Percentiles rank a stretch among this genome's conserved stretches.
Evolutionary conservation across 106 monocot species (phyloP).

Genomic region (Ottelia alismoides): DNA sequence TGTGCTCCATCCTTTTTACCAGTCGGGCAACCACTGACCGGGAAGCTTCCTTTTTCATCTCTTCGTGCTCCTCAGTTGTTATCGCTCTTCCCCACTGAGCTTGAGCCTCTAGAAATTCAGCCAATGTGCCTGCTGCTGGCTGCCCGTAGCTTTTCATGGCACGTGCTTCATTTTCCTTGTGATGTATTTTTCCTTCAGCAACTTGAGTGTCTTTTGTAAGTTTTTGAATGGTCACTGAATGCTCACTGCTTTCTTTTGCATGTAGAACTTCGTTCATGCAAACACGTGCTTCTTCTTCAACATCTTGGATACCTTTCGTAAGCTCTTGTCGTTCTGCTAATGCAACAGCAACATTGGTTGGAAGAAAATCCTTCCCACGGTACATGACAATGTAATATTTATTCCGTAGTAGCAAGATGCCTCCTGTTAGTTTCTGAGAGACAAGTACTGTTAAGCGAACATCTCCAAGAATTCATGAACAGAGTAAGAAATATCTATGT

Average conservation of each 20-base stretch:
- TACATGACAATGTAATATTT: conserved; percentile 97
- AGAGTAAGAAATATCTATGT: too few species aligned
- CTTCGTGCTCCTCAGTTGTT: conserved; percentile 45
- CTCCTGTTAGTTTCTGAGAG: conserved; percentile 76
- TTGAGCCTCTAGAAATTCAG: conserved; percentile 88
- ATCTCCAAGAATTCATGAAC: too few species aligned
- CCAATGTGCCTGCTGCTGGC: conserved; percentile 85
- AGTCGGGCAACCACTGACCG: conserved; percentile 36
- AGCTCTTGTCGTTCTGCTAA: conserved; percentile 87
- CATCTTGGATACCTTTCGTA: conserved; percentile 67
- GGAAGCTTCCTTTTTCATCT: conserved; percentile 74
- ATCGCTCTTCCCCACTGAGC: conserved; percentile 82
- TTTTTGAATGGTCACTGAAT: too few species aligned
- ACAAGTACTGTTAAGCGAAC: too few species aligned
- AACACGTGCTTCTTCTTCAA: conserved; percentile 62
- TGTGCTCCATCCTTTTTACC: conserved; percentile 76
- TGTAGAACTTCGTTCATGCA: conserved; percentile 7
- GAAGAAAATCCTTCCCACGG: conserved; percentile 96
- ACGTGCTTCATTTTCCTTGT: conserved; percentile 2
- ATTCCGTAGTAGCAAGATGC: conserved; percentile 79
- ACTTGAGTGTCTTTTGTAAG: too few species aligned
- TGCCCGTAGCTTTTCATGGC: too few species aligned
- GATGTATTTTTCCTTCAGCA: too few species aligned
- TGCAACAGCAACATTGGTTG: conserved; percentile 55
- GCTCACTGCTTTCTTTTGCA: too few species aligned